Base-by-base conservation (phyloP, 1,284 basidiomycete species). In the Ganoderma sinense region DNA sequence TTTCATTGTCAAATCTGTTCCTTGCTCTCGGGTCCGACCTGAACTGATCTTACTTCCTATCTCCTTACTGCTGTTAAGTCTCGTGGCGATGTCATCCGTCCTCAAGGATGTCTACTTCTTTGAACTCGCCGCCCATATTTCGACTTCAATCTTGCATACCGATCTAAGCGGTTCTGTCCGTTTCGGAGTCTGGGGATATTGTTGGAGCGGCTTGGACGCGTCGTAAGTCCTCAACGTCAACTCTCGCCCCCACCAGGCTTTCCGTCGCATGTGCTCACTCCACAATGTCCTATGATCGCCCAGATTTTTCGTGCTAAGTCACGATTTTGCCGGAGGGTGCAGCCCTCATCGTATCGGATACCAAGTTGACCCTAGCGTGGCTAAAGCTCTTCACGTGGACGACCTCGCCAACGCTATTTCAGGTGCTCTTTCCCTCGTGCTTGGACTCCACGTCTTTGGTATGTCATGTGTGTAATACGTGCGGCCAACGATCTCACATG, bases 101-200 rank as follows among this genome's bases (percentile, higher is more conserved):
- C 85, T 85, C 75, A 86, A 87, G 76, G 77, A 81, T 71, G 85
- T 90, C 64, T 87, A 82, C 78, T 81, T 90, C 69, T 87, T 89
- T 76, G 80, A 79, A 59, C 79, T 89, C 36, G 74, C 81, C n/a
- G 83, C 82, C 14, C 76, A 82, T 62, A 76, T 81, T 68, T 76
- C 75, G 31, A 78, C 80, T 5, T 75, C 78, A 51, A 62, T 85
- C 59, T 72, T 85, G 41, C 74, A 81, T 66, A 79, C 82, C 61
- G 78, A 78, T 36, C 84, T 82, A 26, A 78, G 71, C 29, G 85
- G 78, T 20, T 78, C 76, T 58, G 84, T 84, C 70, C 80, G 78
- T 55, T 88, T 90, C 77, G 88, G 88, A 68, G 83, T 89, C 66
- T 91, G 85, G 85, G 89, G 89, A 43, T 91, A 89, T 76, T 90